Evolutionary conservation across 768 basidiomycete genomes (phyloP), one percentile per base, ranked within the genome.

Genomic region (Tephrocybe sp.): DNA sequence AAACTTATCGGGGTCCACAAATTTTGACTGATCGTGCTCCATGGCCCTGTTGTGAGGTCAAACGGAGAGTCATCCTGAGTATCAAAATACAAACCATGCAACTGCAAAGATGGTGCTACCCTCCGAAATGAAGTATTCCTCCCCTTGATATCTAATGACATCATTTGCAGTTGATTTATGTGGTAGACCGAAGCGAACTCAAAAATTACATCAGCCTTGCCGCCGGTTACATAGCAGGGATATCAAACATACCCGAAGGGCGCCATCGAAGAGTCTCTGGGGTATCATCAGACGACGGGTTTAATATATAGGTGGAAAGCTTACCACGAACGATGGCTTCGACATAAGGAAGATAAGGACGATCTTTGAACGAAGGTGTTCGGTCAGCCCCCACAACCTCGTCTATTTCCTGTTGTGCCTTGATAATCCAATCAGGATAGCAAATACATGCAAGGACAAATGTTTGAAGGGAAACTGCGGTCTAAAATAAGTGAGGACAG

Each of bases 321-420:
- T 11, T 36, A 42, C 27, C 59, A 38, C 15, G 58, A 50, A 69
- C 41, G 12, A 70, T 55, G 1, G 65, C 66, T 25, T 66, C 59
- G 23, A 72, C 53, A 47, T 72, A 76, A 1, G 69, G 72, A 9
- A 75, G 58, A 36, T 47, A 38, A 3, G 48, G 45, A 23, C 53
- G 51, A 54, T 69, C 67, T 5, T 57, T 54, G 18, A 69, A 64
- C 6, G 55, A 57, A 1, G 74, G 75, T 10, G 74, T 56, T 4
- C 72, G 58, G 19, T 57, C 60, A 3, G 39, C 25, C 11, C 67
- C 70, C 15, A 75, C 53, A 6, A 74, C 61, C 1, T 42, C 33
- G 52, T 76, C 73, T 12, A 77, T 63, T 54, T 76, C 73, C 2
- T 56, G 61, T 45, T 72, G 75, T 0, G 71, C 74, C 30, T 55